phyloP scores from a whole-genome alignment of 257 asterid species.

The Ehretia macrophylla region DNA sequence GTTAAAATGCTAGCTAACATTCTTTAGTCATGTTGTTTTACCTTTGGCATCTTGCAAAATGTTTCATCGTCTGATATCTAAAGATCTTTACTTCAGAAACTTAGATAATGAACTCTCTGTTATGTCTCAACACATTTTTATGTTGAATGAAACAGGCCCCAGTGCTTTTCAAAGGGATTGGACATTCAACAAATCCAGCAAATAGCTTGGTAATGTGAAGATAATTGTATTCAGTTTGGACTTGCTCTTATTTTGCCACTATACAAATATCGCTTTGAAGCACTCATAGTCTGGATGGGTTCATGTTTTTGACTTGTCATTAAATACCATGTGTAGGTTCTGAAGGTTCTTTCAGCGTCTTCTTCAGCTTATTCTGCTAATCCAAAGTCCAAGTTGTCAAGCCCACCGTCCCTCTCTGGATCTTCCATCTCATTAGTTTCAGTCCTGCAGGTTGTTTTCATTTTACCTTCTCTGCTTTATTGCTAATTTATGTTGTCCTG shows the following conservation, averaged over 20 bases:
- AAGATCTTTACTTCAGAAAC: too few relatives aligned
- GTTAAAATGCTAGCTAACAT: too few relatives aligned
- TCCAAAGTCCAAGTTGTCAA: conserved; percentile 58
- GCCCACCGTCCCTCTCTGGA: conserved; percentile 72
- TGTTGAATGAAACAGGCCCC: conserved; percentile 53
- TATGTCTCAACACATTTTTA: too few relatives aligned
- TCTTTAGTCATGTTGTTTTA: too few relatives aligned
- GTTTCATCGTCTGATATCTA: not conserved
- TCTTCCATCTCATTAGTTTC: conserved; percentile 77
- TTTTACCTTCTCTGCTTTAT: too few relatives aligned
- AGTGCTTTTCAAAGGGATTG: conserved; percentile 83
- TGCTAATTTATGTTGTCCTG: too few relatives aligned
- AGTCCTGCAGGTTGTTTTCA: conserved; percentile 63
- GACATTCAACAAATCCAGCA: conserved; percentile 78
- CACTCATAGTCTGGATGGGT: too few relatives aligned
- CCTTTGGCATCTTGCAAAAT: too few relatives aligned
- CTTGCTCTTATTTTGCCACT: not conserved
- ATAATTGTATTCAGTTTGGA: too few relatives aligned
- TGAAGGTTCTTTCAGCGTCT: conserved; percentile 82
- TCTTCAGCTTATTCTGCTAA: conserved; percentile 84
- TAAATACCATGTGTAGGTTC: conserved; percentile 30
- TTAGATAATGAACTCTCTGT: too few relatives aligned
- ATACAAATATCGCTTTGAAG: too few relatives aligned
- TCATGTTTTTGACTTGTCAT: too few relatives aligned
- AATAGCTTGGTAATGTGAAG: conserved; percentile 61